Evolutionary conservation across 352 stramenopile genomes (phyloP), one percentile per base, ranked within the genome.

Genomic region (Globisporangium barbulae): DNA sequence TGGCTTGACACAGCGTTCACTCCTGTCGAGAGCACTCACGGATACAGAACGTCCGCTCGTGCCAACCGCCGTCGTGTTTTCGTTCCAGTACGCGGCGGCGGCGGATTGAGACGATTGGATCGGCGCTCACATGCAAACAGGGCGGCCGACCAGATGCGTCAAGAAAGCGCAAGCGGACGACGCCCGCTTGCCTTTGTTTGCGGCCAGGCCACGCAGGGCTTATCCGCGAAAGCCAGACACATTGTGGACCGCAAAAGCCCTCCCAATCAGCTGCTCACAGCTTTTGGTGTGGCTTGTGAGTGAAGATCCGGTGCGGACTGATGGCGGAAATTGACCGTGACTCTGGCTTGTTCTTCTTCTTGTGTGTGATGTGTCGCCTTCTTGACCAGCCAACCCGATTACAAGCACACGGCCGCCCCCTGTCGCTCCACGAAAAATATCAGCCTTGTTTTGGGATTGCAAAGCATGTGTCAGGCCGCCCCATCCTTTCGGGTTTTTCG

Each of bases 391-490:
- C 50, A 57, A 57, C 50, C 50, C 31, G 28, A 47, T 47, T 47
- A 47, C 41, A 57, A 57, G 35, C 50, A 17, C 30, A 33, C 21
- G 17, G 9, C 33, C 12, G 19, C 15, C 22, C 8, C 50, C 50
- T 57, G 50, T 57, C 50, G 50, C 50, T 57, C 50, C 50, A 54
- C 13, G 30, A 44, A 44, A 57, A 57, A 56, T 56, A 57, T 57
- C 50, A 57, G 5, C 41, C 30, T 57, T 57, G 8, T 44, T 57
- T 57, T 42, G 50, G 17, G 15, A 41, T 56, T 19, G 25, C n/a
- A 50, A 50, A 28, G 33, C 33, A 39, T 39, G 8, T 13, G 33
- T 39, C 6, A 6, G 44, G 0, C 7, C 5, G 22, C 48, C 48
- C 39, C 53, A 37, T 59, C 53, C 31, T 53, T 61, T 61, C 19